Base-by-base conservation (phyloP, 768 basidiomycete genomes). In the Termitomyces heimii region DNA sequence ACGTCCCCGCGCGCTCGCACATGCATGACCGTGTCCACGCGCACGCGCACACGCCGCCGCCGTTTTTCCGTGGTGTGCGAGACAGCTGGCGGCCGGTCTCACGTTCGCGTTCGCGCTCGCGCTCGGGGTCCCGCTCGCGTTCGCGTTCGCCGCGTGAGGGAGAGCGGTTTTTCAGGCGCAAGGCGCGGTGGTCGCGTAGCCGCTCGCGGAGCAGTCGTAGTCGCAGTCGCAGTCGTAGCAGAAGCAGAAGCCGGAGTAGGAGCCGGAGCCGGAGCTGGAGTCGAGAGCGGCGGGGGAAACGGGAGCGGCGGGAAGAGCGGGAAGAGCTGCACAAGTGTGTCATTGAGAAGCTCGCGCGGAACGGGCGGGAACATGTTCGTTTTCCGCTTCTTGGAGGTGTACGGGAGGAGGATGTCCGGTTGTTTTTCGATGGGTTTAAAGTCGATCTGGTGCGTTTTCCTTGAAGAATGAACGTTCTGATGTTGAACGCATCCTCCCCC, bases 341-440 rank as follows among this genome's bases (percentile, higher is more conserved):
- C 8, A 60, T 80, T 42, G 76, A 77, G 37, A 78, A 74, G 63
- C 75, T 93, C 43, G 77, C 77, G 60, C 73, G 72, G 66, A 92
- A 86, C 58, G 85, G 83, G 47, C 75, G 76, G 60, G 87, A 89
- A 18, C 82, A 92, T 70, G 77, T 91, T 46, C 78, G 76, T 59
- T 70, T 93, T 3, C 75, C 74, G 65, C 67, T 76, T 37, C 73
- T 80, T 52, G 77, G 64, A 18, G 57, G 75, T 44, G 61, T 55
- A 48, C 72, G 73, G 56, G 88, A 90, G 65, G 84, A 83, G 35
- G 85, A 88, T 59, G 82, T 94, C 24, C 67, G 71, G 59, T n/a
- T n/a, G n/a, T n/a, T n/a, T n/a, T n/a, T n/a, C n/a, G n/a, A n/a
- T n/a, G n/a, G n/a, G n/a, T n/a, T n/a, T n/a, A n/a, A n/a, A n/a